Evolutionary conservation across 2,329 filamentous ascomycete species (phyloP), one percentile per base, ranked within the genome.

Genomic region (Aspergillus sp.): DNA sequence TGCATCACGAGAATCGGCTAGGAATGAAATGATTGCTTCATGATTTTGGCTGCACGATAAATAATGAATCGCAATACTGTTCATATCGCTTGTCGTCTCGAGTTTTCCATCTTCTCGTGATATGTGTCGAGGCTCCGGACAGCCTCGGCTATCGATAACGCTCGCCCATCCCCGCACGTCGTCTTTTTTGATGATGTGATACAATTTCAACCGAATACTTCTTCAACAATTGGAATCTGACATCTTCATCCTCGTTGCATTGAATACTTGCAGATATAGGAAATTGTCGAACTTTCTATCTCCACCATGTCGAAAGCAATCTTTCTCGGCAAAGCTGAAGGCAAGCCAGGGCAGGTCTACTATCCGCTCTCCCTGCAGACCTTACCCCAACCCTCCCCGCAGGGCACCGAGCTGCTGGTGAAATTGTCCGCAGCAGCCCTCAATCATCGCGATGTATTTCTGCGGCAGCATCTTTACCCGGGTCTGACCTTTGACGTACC

Each of bases 401-500:
- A 84, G 24, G 83, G 84, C 15, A 80, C 80, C 61, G 83, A 97
- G 73, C 80, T 96, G 64, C 80, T 96, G 6, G 79, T 98, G 61
- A 86, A 85, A 68, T 80, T 98, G 69, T 83, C 84, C 37, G 90
- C 92, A 51, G 90, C 88, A 1, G 89, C 93, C 13, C 86, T 98
- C 51, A 98, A 98, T 80, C 95, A 98, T 79, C 89, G 93, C 67
- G 95, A 98, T 75, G 86, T 96, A 66, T 98, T 97, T 79, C 89
- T 96, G 75, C 90, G 93, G 54, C 92, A 95, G 74, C 89, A 93
- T 70, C 86, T 96, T 41, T 98, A 98, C 79, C 93, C 93, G 0
- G 89, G 85, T 66, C 89, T 91, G 53, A 88, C 89, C 12, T 96
- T 96, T 74, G 82, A 84, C 59, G 81, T 87, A 5, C 91, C 93